Conservation (phyloP, 805 yeast genomes). For the Nakazawaea pomicola region DNA sequence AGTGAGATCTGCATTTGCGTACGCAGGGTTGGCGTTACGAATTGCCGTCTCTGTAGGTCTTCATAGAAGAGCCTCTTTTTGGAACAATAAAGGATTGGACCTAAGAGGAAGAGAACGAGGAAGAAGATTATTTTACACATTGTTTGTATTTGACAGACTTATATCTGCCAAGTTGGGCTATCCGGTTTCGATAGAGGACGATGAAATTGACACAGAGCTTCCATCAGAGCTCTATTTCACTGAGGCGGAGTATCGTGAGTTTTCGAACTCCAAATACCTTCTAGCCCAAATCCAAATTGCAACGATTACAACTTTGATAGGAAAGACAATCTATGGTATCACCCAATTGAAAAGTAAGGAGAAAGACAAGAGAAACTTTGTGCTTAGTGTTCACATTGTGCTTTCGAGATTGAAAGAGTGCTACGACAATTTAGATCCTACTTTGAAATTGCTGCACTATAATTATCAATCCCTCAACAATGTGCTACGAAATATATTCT, state of each 20-base stretch:
- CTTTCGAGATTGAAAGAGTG: slow-evolving; percentile 10
- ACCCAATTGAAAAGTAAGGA: slow-evolving; percentile 1
- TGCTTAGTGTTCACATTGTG: slow-evolving; percentile 9
- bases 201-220: slow-evolving; percentile 72
- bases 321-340: slow-evolving; percentile 11
- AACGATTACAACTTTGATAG: slow-evolving; percentile 5
- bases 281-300: slow-evolving; percentile 12
- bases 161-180: slow-evolving; percentile 79
- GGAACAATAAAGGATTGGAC: slow-evolving; percentile 10
- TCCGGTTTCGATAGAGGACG: slow-evolving; percentile 74
- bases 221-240: slow-evolving; percentile 32
- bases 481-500: slow-evolving; percentile 10
- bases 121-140: slow-evolving; percentile 34
- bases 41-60: slow-evolving; percentile 9
- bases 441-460: slow-evolving; percentile 7
- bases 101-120: slow-evolving; percentile 34
- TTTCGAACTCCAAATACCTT: slow-evolving; percentile 11
- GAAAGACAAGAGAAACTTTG: slow-evolving; percentile 6
- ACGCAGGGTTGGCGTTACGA: slow-evolving; percentile 9
- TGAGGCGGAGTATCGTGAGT: slow-evolving; percentile 8
- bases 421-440: slow-evolving; percentile 12
- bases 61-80: slow-evolving; percentile 11
- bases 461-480: slow-evolving; percentile 5
- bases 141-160: slow-evolving; percentile 53
- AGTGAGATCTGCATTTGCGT: slow-evolving; percentile 8